Base-by-base conservation (phyloP, 2,329 filamentous ascomycete species). In the Dryadomyces quercus-mongolicae region DNA sequence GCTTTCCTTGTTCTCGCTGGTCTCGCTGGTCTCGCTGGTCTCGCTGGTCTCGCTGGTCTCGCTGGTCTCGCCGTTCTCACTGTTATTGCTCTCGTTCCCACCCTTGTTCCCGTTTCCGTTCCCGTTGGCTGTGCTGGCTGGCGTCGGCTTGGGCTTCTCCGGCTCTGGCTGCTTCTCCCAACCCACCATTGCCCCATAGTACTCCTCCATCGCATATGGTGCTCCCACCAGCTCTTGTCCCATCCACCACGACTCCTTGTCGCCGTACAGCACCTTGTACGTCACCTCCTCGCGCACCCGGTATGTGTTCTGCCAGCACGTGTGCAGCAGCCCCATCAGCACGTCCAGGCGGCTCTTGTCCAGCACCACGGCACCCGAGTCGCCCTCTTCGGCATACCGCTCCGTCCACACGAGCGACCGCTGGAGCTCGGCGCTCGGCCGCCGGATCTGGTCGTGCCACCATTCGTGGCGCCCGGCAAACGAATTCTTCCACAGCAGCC, bases 161-260 rank as follows among this genome's bases (percentile, higher is more conserved):
- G 44, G 44, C 20, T 21, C n/a, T 20, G 44, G 42, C 42, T 44
- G 15, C 36, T 51, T 15, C 20, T 44, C 5, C 52, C 52, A 54
- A 36, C 52, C 52, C 13, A 54, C 46, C 22, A 54, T 54, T 7
- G 38, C 46, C 13, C 52, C 52, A 47, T 54, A 54, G 46, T 50
- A 40, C 12, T 43, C 18, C 46, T 54, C 52, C 46, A 54, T 49
- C 12, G 25, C 20, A 42, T 54, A 54, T 4, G 47, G 1, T 18
- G 47, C 31, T 8, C 52, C 52, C 38, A 40, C 46, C 47, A 54
- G 22, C 47, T 54, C 52, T 6, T 50, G 40, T 2, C 52, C 52
- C 46, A 54, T 43, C 52, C 52, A 54, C 52, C 52, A 54, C 21
- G 45, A 49, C 52, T 54, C 52, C 47, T 54, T 54, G 47, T 54